Conservation (phyloP, 2,329 filamentous ascomycete species). For the Scytalidium sp. region DNA sequence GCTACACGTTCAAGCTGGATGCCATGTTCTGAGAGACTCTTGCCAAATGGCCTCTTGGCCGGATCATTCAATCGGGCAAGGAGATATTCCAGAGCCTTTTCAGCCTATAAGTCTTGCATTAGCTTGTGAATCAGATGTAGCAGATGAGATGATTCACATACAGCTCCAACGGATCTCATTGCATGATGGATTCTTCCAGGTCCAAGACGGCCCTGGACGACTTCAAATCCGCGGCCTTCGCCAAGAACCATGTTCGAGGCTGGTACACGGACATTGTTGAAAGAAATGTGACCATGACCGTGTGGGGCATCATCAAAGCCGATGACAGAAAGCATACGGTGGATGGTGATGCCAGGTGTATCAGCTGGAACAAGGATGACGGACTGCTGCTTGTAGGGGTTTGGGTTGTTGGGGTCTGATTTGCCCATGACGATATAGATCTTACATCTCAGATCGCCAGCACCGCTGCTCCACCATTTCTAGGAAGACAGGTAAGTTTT, state of each 20-base stretch:
- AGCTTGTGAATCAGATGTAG: background rate
- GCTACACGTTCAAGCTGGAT: slow-evolving; percentile 91
- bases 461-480: slow-evolving; percentile 98
- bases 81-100: slow-evolving; percentile 87
- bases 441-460: slow-evolving; percentile 82
- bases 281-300: slow-evolving; percentile 68
- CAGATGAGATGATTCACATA: slow-evolving; percentile 30
- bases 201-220: slow-evolving; percentile 91
- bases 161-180: slow-evolving; percentile 85
- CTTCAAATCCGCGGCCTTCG: slow-evolving; percentile 89
- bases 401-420: slow-evolving; percentile 67
- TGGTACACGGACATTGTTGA: slow-evolving; percentile 83
- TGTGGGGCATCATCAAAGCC: slow-evolving; percentile 12
- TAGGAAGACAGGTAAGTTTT: slow-evolving; percentile 30
- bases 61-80: slow-evolving; percentile 88
- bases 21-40: slow-evolving; percentile 79
- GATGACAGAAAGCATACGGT: slow-evolving; percentile 60
- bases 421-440: slow-evolving; percentile 96
- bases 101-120: slow-evolving; percentile 45
- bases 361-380: slow-evolving; percentile 80
- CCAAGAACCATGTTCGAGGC: slow-evolving; percentile 78
- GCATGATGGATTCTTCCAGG: slow-evolving; percentile 96
- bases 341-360: slow-evolving; percentile 79
- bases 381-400: slow-evolving; percentile 86
- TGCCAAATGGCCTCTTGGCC: slow-evolving; percentile 81